Evolutionary conservation across 164 flowering plant species (phyloP), one percentile per base, ranked within the genome.

Genomic region (Brasenia schreberi): DNA sequence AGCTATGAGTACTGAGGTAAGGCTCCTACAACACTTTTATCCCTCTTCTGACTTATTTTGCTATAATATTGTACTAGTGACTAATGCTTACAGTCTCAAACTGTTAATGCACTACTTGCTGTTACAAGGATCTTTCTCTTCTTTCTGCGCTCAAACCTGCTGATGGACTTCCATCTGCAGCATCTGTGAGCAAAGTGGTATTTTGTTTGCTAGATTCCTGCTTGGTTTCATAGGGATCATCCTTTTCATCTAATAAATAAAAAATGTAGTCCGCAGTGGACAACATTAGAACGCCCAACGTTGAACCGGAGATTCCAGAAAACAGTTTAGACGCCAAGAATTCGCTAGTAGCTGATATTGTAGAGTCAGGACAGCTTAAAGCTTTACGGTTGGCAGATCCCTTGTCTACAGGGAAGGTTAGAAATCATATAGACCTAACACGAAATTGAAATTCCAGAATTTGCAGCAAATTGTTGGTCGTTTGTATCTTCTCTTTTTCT

Each of bases 351-450:
- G 62, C 62, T 60, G 62, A 60, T 60, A 60, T 5, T 60, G 19
- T 60, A n/a, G 27, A 60, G 19, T 7, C 62, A 60, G 52, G 23
- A 16, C 72, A 70, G 44, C 72, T 70, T 59, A 70, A 70, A 49
- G 68, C 72, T 60, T 59, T 65, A 45, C 64, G 61, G 27, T 66
- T 70, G 64, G 64, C 65, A 33, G 72, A 60, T 17, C 49, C 61
- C 12, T 33, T 65, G 72, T n/a, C 72, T 9, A 59, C 72, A 14
- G 72, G 72, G 45, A 70, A 70, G 72, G 72, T 65, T 33, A 3
- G 39, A 33, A 33, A 3, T 33, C 39, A 33, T 33, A 33, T 3
- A 33, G 39, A 33, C 39, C 39, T 33, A 33, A 33, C 39, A 33
- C 27, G 3, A 33, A 33, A 33, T 33, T 33, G 39, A 33, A 33